Evolutionary conservation across 352 stramenopile species (phyloP), one percentile per base, ranked within the genome.

Genomic region (Phytophthora sp.): DNA sequence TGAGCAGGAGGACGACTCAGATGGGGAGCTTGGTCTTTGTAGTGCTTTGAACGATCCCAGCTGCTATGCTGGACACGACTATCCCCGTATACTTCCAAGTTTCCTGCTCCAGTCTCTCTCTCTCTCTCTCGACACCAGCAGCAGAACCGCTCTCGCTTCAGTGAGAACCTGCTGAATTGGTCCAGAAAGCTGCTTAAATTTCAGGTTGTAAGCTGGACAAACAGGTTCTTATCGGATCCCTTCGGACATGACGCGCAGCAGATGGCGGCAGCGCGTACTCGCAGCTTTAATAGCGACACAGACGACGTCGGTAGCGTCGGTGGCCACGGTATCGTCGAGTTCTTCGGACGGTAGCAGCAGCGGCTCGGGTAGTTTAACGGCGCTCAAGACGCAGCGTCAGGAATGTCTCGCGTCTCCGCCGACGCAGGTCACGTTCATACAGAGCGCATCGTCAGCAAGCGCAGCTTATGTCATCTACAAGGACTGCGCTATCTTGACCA

Each of bases 381-480:
- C 63, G 18, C 63, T 76, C 18, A 73, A 73, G 55, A 27, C 46
- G 13, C 58, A 68, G 49, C 69, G 64, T 16, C 53, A 67, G 21
- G 46, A 68, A 56, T 77, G 69, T 60, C 61, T 77, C 18, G 31
- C 30, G 36, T 66, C 54, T 55, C 66, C 66, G 18, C 69, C 69
- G 6, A 63, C 29, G 2, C 41, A 68, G 20, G 27, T 71, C 16
- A 74, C 64, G 1, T 66, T 77, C 2, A 68, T n/a, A 7, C 69
- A 74, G 29, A 77, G 69, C 38, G 30, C 42, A 45, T 66, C 69
- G 31, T 74, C 46, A 5, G 0, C 55, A 1, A 69, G 41, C 13
- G 66, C 59, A 4, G 69, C 69, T 7, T 74, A 77, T 39, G 65
- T 77, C 15, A 71, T 77, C 41, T 74, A 69, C 51, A 67, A 65